Evolutionary conservation across 2,329 filamentous ascomycete species (phyloP), one percentile per base, ranked within the genome.

Genomic region (Uncinocarpus reesii): DNA sequence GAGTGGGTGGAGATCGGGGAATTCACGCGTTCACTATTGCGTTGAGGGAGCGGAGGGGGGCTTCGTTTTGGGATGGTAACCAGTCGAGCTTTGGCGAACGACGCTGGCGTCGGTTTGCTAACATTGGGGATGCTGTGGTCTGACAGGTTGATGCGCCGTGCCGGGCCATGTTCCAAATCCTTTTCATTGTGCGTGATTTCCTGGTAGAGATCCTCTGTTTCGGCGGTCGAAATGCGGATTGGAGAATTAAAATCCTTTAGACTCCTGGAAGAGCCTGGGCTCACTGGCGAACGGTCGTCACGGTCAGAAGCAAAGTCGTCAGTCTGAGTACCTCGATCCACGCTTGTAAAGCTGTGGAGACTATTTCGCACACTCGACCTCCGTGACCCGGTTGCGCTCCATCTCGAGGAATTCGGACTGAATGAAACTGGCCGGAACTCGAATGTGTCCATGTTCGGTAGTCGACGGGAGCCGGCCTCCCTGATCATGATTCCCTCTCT

Each of bases 401-500:
- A 79, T 52, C 84, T 66, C 31, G 64, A 62, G 64, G 70, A 80
- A 31, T 71, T 59, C 6, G 88, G 86, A 63, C 86, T 94, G 7
- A 79, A 79, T 1, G 86, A 83, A 45, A 75, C 79, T 2, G 86
- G 84, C 55, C 80, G 80, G 65, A 86, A 92, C 60, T 90, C 86
- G 63, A 95, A 93, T 56, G 84, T 79, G 50, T 83, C 86, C 69
- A 83, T 87, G 20, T 78, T 74, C 2, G 88, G 86, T 48, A 86
- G 75, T 47, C 78, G 73, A 42, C 80, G 78, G 2, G 82, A 83
- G 28, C 87, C 88, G n/a, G 89, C 89, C 68, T 95, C 89, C 45
- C 85, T 79, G 55, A 96, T 92, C 57, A 90, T 86, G 48, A 95
- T 71, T 2, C 90, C 90, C 52, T 88, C 85, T 71, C 87, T 83